Base-by-base conservation (phyloP, 768 basidiomycete genomes). In the Podaxis sp. region DNA sequence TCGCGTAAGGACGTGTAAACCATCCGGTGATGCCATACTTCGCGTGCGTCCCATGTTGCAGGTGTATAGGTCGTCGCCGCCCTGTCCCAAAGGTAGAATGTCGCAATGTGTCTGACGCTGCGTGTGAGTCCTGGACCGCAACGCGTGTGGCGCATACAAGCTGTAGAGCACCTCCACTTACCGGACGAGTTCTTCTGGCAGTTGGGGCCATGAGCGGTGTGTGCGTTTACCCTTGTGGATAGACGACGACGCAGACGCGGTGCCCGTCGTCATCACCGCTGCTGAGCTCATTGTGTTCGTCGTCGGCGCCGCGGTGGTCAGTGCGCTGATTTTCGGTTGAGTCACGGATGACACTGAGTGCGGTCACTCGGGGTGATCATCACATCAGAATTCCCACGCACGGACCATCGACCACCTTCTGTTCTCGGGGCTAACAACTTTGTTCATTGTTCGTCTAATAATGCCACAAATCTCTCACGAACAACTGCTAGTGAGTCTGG, bases 1-100 rank as follows among this genome's bases (percentile, higher is more conserved):
- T 90, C 87, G 71, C 88, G 87, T 67, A 90, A 72, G 52, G 80
- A 77, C 11, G 80, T 79, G 71, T 84, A 91, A 1, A 87, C 82
- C 74, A 88, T 83, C 63, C 87, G 77, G 9, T 80, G 79, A 49
- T 83, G 82, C 89, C 88, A 90, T 13, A 77, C 71, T 52, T 85
- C 82, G 60, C 79, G 81, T 48, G 72, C 61, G n/a, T 82, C 81
- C 79, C 79, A 73, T 69, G 73, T 68, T 67, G 76, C 74, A 2
- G 88, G 88, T 66, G 75, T 79, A 66, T 84, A 83, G 33, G 68
- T 76, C 5, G 70, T 73, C 0, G 71, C 69, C 26, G 82, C 73
- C 66, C 71, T 74, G 70, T 80, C 83, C 78, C 73, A 79, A 40
- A 90, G 80, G 70, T 83, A 84, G 68, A 83, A 77, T 0, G 87